A percentile compares a stretch with the other conserved stretches of the same genome.
Evolutionary conservation across 1,284 basidiomycete species (phyloP).

Genomic region (Mycena sp.): DNA sequence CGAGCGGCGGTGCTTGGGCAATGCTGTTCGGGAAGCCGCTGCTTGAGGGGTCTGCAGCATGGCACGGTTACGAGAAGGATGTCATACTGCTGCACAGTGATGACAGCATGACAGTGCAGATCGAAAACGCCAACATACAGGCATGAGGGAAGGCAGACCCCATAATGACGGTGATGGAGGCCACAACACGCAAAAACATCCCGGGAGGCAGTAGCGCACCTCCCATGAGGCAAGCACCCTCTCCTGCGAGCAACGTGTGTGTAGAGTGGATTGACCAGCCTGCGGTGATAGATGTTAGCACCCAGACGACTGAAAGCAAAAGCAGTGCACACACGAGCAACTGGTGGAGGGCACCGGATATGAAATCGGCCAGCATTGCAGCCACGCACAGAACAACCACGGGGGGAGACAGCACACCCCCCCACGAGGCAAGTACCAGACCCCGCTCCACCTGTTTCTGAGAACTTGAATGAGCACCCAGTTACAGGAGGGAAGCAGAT

Average conservation of each 20-base stretch:
- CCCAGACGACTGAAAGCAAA: no score
- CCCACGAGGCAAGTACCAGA: conserved; percentile 17
- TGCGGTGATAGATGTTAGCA: neutral
- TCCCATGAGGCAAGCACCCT: conserved; percentile 17
- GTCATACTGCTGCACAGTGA: neutral
- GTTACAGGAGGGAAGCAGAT: neutral
- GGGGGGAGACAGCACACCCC: conserved; percentile 2
- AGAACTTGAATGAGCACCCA: conserved; percentile 3
- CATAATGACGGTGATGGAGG: neutral
- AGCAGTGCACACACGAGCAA: neutral
- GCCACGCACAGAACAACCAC: neutral
- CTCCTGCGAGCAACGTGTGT: neutral
- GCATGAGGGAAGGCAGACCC: neutral
- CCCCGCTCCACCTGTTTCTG: neutral
- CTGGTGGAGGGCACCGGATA: neutral
- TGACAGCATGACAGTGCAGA: neutral
- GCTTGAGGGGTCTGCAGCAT: neutral
- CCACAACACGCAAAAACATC: conserved; percentile 10
- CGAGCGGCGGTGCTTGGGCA: neutral
- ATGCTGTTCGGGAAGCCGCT: conserved; percentile 13
- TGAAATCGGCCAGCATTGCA: neutral
- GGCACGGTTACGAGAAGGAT: neutral
- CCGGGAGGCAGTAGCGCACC: conserved; percentile 22
- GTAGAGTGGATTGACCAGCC: conserved; percentile 5
- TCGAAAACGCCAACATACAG: neutral